A percentile compares a stretch with the other conserved stretches of the same genome.
Evolutionary conservation across 345 rosid genomes (phyloP).

Genomic region (Ceriops tagal): DNA sequence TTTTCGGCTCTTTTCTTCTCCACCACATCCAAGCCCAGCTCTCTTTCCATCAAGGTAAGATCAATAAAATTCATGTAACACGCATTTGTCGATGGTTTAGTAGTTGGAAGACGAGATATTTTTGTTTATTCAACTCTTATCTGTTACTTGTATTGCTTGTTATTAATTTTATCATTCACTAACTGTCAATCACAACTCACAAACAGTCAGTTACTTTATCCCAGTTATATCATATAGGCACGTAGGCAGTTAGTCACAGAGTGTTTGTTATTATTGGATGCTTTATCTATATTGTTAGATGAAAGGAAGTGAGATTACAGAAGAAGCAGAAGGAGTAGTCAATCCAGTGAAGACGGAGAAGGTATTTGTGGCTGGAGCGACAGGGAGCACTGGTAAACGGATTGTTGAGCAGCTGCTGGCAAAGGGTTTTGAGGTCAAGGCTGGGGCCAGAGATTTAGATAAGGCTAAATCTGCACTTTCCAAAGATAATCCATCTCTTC

Average conservation of each 20-base stretch:
- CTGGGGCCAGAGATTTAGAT: constrained; percentile 76
- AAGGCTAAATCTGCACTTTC: constrained; percentile 61
- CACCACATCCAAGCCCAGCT: background rate
- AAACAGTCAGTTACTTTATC: too few species aligned
- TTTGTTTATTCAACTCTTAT: too few species aligned
- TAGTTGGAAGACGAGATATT: too few species aligned
- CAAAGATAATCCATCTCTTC: constrained; percentile 56
- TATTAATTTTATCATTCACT: too few species aligned
- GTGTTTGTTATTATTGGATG: background rate
- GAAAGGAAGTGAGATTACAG: constrained; percentile 42
- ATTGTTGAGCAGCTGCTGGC: constrained; percentile 77
- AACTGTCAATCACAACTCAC: too few species aligned
- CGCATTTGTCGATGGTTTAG: background rate
- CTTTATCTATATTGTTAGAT: constrained; percentile 35
- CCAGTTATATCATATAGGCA: too few species aligned
- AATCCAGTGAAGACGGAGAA: constrained; percentile 34
- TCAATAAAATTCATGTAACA: background rate
- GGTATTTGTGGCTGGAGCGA: constrained; percentile 88
- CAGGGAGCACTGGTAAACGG: constrained; percentile 79
- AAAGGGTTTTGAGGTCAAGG: constrained; percentile 77
- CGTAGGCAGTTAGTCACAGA: too few species aligned
- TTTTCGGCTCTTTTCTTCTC: background rate
- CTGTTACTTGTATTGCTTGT: too few species aligned
- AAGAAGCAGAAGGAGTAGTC: constrained; percentile 16
- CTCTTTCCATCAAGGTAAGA: constrained; percentile 22